Conservation (phyloP, 2,329 filamentous ascomycete genomes). For the Didymellaceae sp. region DNA sequence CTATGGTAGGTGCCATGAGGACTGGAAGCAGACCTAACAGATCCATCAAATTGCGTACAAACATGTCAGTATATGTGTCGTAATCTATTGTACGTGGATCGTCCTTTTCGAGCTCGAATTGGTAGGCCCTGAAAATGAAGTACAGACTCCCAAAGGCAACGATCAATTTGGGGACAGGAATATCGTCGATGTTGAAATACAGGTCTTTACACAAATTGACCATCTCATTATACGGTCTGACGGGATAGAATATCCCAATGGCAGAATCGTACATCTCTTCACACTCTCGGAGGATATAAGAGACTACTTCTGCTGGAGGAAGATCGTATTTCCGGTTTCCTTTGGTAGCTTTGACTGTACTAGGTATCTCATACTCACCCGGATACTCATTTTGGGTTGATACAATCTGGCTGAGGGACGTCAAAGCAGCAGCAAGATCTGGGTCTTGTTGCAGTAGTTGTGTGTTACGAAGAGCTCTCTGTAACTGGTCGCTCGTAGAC, state of each 20-base stretch:
- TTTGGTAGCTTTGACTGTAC: background rate
- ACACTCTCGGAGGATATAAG: conserved; percentile 13
- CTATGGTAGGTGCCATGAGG: conserved; percentile 41
- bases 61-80: conserved; percentile 26
- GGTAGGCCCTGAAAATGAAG: conserved; percentile 47
- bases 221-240: conserved; percentile 14
- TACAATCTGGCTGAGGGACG: conserved; percentile 19
- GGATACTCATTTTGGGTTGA: conserved; percentile 11
- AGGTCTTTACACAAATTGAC: conserved; percentile 24
- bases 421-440: conserved; percentile 15
- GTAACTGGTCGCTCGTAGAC: conserved; percentile 15
- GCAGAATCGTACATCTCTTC: conserved; percentile 13
- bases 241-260: conserved; percentile 15
- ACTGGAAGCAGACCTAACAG: conserved; percentile 40
- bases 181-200: conserved; percentile 47
- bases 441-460: conserved; percentile 14
- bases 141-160: conserved; percentile 48
- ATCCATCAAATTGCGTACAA: conserved; percentile 37
- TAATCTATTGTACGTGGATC: conserved; percentile 23
- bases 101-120: conserved; percentile 26
- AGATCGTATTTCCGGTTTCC: conserved; percentile 3
- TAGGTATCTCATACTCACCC: conserved; percentile 5
- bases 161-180: conserved; percentile 44
- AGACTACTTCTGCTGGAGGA: conserved; percentile 16
- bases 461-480: conserved; percentile 12